Conservation (phyloP, 2,329 filamentous ascomycete species). For the Pestalotiopsis sp. region DNA sequence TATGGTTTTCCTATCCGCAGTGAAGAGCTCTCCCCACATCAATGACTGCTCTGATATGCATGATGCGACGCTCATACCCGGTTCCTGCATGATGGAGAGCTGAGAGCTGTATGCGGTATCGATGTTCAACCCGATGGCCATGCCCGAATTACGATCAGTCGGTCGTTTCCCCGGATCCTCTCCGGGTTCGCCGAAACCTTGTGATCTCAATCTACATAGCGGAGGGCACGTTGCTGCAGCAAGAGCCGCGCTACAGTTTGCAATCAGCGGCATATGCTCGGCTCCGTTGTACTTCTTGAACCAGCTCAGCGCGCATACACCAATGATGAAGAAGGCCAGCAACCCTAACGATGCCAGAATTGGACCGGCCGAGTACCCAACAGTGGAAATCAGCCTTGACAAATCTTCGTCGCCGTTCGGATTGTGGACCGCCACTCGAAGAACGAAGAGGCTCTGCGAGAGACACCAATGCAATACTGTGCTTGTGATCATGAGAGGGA, state of each 20-base stretch:
- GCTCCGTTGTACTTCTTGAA: slow-evolving; percentile 11
- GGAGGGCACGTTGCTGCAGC: slow-evolving; percentile 9
- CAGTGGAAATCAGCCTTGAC: background rate
- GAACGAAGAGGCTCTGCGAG: slow-evolving; percentile 12
- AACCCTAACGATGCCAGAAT: slow-evolving; percentile 7
- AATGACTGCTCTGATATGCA: background rate
- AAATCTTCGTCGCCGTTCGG: background rate
- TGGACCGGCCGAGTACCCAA: slow-evolving; percentile 8
- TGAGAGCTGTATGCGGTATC: background rate
- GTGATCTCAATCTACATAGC: background rate
- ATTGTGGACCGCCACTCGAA: slow-evolving; percentile 7
- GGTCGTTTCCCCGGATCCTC: background rate
- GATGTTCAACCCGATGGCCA: background rate
- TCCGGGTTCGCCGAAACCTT: background rate
- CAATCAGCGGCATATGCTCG: slow-evolving; percentile 11
- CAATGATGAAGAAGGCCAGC: background rate
- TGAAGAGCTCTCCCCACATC: background rate
- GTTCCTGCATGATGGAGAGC: background rate
- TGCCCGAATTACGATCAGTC: background rate
- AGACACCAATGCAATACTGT: slow-evolving; percentile 11
- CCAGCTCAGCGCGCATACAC: slow-evolving; percentile 5
- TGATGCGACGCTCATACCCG: background rate
- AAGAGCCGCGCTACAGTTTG: slow-evolving; percentile 12
- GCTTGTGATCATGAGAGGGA: slow-evolving; percentile 5
- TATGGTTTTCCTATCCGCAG: background rate